phyloP scores from a whole-genome alignment of 2,329 filamentous ascomycete species.

The Arthrobotrys megalospora region DNA sequence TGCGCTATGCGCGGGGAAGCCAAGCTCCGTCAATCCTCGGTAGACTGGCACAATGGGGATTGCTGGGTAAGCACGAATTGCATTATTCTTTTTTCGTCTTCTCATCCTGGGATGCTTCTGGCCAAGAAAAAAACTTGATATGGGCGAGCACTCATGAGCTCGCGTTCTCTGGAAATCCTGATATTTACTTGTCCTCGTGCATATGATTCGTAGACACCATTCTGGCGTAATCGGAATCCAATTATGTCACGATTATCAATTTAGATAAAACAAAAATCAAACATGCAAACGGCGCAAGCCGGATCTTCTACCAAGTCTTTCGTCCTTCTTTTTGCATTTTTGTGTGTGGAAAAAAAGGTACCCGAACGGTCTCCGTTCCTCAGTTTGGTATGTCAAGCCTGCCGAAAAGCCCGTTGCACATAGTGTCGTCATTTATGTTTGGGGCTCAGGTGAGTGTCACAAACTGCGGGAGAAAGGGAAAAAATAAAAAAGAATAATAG shows the following conservation, averaged over 20 bases:
- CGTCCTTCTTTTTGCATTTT: not conserved
- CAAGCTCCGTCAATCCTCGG: constrained; percentile 45
- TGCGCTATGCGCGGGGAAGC: constrained; percentile 31
- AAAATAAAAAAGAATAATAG: not conserved
- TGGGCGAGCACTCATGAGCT: not conserved
- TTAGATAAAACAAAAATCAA: constrained; percentile 2
- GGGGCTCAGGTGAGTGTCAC: constrained; percentile 7
- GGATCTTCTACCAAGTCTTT: constrained; percentile 23
- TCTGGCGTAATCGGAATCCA: constrained; percentile 43
- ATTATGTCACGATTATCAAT: constrained; percentile 44
- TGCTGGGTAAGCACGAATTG: not conserved
- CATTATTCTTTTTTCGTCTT: not conserved
- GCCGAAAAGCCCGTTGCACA: constrained; percentile 37
- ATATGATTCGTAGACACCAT: not conserved
- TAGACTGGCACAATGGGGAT: constrained; percentile 12
- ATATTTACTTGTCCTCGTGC: not conserved
- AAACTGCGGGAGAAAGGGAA: not conserved
- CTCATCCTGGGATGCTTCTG: too few species aligned
- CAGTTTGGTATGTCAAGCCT: constrained; percentile 29
- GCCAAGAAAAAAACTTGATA: too few species aligned
- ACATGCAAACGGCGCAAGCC: constrained; percentile 23
- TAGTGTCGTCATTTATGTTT: constrained; percentile 43
- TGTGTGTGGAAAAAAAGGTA: constrained; percentile 32
- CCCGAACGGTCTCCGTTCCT: constrained; percentile 17
- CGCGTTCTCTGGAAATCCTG: constrained; percentile 1